Evolutionary conservation across 805 yeast species (phyloP).

Genomic region (Scheffersomyces coipomensis): DNA sequence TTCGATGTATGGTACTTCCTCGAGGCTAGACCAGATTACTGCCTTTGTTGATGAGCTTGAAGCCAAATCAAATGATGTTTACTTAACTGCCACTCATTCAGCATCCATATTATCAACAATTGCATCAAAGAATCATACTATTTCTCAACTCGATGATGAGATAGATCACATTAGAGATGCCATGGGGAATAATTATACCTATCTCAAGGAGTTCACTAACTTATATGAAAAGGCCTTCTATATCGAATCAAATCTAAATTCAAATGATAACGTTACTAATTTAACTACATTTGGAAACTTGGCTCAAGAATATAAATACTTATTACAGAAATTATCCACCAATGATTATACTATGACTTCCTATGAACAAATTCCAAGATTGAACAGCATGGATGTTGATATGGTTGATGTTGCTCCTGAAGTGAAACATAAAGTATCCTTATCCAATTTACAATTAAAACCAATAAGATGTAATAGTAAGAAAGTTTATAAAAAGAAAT

Average conservation of each 20-base stretch:
- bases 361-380: background rate
- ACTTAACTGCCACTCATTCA: background rate
- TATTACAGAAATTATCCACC: slow-evolving; percentile 16
- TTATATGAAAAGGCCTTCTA: slow-evolving; percentile 30
- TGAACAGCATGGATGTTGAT: background rate
- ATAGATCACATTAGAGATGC: slow-evolving; percentile 26
- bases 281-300: slow-evolving; percentile 28
- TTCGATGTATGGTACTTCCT: background rate
- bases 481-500: slow-evolving; percentile 37
- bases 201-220: slow-evolving; percentile 23
- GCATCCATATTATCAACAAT: slow-evolving; percentile 8
- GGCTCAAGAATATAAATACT: slow-evolving; percentile 23
- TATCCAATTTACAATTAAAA: slow-evolving; percentile 35
- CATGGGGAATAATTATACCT: slow-evolving; percentile 19
- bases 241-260: slow-evolving; percentile 30
- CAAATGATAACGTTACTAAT: slow-evolving; percentile 30
- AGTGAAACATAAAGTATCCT: slow-evolving; percentile 17
- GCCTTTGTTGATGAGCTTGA: slow-evolving; percentile 31
- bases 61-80: slow-evolving; percentile 21
- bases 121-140: slow-evolving; percentile 18
- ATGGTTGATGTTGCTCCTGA: background rate
- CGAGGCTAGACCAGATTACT: slow-evolving; percentile 6
- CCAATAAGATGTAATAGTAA: slow-evolving; percentile 36
- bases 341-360: slow-evolving; percentile 3
- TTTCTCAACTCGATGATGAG: slow-evolving; percentile 23